Evolutionary conservation across 2,329 filamentous ascomycete genomes (phyloP), one percentile per base, ranked within the genome.

Genomic region (Epichloe uncinata): DNA sequence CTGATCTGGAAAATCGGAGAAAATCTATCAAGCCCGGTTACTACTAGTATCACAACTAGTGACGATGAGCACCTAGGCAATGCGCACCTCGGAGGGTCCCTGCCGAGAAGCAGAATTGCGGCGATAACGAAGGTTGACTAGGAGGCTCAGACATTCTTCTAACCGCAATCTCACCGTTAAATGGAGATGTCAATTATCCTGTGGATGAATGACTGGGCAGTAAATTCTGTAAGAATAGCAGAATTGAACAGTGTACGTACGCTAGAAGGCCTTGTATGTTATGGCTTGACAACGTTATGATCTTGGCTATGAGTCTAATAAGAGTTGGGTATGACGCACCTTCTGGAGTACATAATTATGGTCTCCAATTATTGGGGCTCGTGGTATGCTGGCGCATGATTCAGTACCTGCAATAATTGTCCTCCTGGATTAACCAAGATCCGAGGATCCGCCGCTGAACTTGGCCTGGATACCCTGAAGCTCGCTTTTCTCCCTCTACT

Each of bases 91-190:
- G 73, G 45, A 90, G 69, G 16, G 79, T 74, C 44, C 76, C 73
- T 48, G 82, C 81, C 12, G 82, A 83, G 65, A 89, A 90, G 66
- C 86, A 93, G 61, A 89, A 87, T 63, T 86, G 83, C 42, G 83
- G 85, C 52, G 78, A 85, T 54, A 89, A 69, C 33, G 60, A 64
- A 48, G 81, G 81, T 50, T 65, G 62, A 11, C 60, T 51, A n/a
- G 69, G 65, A 40, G 69, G 66, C 52, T 69, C 65, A 42, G 69
- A 67, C 75, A 77, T 78, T 22, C 36, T 35, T 40, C 15, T 8
- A 6, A 33, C n/a, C 36, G 22, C 36, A 16, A 8, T 26, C 6
- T 40, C 35, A 35, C 36, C n/a, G 15, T 16, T 22, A 5, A n/a
- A 40, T n/a, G 7, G 26, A 30, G 26, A 30, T 30, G 5, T 26